These are phyloP conservation scores for Achlya hypogyna DNA, from an alignment of 352 stramenopile genomes.

Conservation along the genomic window DNA sequence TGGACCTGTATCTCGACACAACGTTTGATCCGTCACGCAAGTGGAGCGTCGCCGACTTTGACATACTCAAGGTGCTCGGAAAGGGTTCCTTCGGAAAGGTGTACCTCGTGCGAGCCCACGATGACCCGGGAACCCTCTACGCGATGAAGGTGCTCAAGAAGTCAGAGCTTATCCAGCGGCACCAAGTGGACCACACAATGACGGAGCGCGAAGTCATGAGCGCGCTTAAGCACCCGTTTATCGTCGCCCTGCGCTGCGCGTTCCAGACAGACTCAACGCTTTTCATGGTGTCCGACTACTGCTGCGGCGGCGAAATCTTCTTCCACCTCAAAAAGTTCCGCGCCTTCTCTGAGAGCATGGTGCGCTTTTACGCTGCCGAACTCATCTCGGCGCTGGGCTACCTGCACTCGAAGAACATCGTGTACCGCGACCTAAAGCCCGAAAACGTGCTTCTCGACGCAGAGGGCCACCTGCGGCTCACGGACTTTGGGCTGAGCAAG, in stretches of 20 bases:
- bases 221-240: constrained; percentile 93
- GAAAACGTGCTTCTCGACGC: constrained; percentile 92
- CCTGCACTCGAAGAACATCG: constrained; percentile 85
- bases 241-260: constrained; percentile 90
- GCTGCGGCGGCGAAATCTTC: constrained; percentile 86
- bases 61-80: constrained; percentile 96
- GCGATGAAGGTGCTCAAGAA: constrained; percentile 87
- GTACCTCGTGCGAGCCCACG: constrained; percentile 91
- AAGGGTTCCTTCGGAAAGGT: constrained; percentile 97
- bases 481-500: constrained; percentile 91
- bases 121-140: constrained; percentile 13
- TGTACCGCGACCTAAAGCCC: constrained; percentile 91
- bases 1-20: constrained; percentile 16
- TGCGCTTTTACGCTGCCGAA: constrained; percentile 91
- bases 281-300: constrained; percentile 88
- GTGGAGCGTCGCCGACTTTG: constrained; percentile 86
- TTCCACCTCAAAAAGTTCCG: constrained; percentile 88
- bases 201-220: constrained; percentile 84
- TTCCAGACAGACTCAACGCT: constrained; percentile 89
- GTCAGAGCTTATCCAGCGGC: constrained; percentile 80
- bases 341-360: constrained; percentile 83
- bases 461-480: constrained; percentile 86
- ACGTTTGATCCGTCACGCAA: constrained; percentile 56
- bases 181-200: constrained; percentile 83
- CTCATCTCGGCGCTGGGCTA: constrained; percentile 84